phyloP scores from a whole-genome alignment of 2,329 filamentous ascomycete species.

The Aspergillus chevalieri region DNA sequence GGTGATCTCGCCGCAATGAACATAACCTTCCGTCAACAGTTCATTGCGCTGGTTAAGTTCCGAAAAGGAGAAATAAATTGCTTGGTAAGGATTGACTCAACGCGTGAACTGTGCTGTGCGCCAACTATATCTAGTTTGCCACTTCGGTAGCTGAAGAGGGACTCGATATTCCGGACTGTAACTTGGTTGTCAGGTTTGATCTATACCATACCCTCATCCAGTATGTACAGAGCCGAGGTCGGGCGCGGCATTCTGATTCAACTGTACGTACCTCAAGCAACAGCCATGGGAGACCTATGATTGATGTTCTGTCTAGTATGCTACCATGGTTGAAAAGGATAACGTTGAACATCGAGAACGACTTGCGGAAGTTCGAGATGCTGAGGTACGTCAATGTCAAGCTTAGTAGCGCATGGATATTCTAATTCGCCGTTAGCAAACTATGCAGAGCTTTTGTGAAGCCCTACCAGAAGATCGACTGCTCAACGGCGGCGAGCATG shows the following conservation, averaged over 20 bases:
- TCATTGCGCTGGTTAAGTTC: constrained; percentile 63
- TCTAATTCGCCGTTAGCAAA: constrained; percentile 28
- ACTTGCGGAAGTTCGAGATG: constrained; percentile 41
- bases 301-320: constrained; percentile 45
- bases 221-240: constrained; percentile 86
- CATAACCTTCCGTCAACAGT: constrained; percentile 67
- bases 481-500: constrained; percentile 54
- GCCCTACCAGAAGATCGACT: constrained; percentile 68
- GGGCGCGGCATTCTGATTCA: constrained; percentile 72
- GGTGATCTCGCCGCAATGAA: constrained; percentile 52
- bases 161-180: constrained; percentile 61
- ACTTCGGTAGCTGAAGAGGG: constrained; percentile 63
- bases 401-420: neutral
- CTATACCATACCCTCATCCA: constrained; percentile 85
- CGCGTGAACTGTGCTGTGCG: neutral
- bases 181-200: constrained; percentile 68
- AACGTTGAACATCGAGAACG: constrained; percentile 62
- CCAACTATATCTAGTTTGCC: constrained; percentile 43
- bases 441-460: constrained; percentile 70
- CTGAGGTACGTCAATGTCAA: constrained; percentile 37
- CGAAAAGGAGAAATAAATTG: constrained; percentile 55
- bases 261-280: constrained; percentile 33
- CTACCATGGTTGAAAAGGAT: constrained; percentile 71
- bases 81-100: constrained; percentile 27
- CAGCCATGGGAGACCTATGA: neutral